These are phyloP conservation scores for Neonectria neomacrospora DNA, from an alignment of 2,329 filamentous ascomycete genomes.

Conservation along the genomic window DNA sequence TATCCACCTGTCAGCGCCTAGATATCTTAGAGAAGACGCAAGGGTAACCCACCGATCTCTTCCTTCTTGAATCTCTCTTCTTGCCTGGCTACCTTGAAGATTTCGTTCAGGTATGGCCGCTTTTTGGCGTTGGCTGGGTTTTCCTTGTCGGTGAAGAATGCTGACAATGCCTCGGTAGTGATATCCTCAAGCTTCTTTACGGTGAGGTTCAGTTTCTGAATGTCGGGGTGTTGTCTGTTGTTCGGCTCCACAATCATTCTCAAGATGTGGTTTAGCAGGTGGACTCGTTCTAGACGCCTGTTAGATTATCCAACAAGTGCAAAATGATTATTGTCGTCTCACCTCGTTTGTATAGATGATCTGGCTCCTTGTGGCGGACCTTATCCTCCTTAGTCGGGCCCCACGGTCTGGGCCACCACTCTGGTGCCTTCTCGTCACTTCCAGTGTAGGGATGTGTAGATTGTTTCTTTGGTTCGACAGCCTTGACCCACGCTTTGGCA, in stretches of 20 bases:
- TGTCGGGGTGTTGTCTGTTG: conserved; percentile 60
- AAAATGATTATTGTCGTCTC: conserved; percentile 32
- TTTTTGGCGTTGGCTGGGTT: conserved; percentile 67
- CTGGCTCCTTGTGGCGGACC: conserved; percentile 77
- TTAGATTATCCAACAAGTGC: conserved; percentile 13
- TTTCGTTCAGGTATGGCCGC: conserved; percentile 66
- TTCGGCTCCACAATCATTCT: conserved; percentile 64
- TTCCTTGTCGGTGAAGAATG: conserved; percentile 64
- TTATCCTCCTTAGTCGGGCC: conserved; percentile 61
- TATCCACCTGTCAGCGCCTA: conserved; percentile 39
- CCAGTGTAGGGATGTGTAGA: conserved; percentile 77
- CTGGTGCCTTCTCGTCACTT: conserved; percentile 69
- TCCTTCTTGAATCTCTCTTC: conserved; percentile 67
- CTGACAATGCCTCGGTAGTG: conserved; percentile 67
- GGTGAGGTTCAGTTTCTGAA: conserved; percentile 64
- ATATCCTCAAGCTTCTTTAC: conserved; percentile 68
- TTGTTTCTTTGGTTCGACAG: conserved; percentile 81
- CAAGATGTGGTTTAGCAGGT: conserved; percentile 70
- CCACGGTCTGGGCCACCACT: conserved; percentile 74
- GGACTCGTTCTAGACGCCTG: conserved; percentile 62
- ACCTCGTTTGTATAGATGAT: conserved; percentile 77
- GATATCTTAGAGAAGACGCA: too few relatives aligned
- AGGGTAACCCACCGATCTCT: conserved; percentile 63
- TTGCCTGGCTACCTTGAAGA: conserved; percentile 68
- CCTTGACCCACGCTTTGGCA: conserved; percentile 80